phyloP scores from a whole-genome alignment of 2,329 filamentous ascomycete genomes.

The Coniochaeta sp. region DNA sequence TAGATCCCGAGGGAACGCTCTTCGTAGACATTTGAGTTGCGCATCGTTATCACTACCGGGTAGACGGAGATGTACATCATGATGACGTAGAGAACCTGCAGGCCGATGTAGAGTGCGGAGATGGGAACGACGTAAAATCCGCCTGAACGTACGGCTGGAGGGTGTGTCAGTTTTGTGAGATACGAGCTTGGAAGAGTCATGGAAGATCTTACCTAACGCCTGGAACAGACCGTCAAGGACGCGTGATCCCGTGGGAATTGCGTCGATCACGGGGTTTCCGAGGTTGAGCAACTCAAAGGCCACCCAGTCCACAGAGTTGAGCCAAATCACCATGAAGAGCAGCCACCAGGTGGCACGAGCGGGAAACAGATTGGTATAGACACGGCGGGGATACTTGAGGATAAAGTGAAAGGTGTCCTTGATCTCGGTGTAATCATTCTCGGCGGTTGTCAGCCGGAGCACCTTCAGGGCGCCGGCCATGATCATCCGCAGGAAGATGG shows the following conservation, averaged over 20 bases:
- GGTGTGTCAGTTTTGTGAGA: background rate
- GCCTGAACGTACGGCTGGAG: conserved; percentile 51
- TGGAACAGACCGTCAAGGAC: conserved; percentile 61
- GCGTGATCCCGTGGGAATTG: conserved; percentile 43
- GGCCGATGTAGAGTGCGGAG: conserved; percentile 44
- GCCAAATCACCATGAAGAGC: conserved; percentile 48
- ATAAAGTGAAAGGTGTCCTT: conserved; percentile 47
- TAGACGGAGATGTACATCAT: conserved; percentile 63
- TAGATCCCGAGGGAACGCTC: conserved; percentile 59
- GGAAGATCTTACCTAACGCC: conserved; percentile 45
- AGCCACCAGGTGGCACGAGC: conserved; percentile 59
- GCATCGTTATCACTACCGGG: conserved; percentile 55
- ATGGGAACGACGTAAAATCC: conserved; percentile 62
- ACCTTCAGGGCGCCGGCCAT: conserved; percentile 45
- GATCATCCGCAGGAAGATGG: conserved; percentile 53
- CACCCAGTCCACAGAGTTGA: conserved; percentile 59
- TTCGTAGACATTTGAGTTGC: conserved; percentile 66
- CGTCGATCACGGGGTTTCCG: conserved; percentile 47
- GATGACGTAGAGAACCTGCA: conserved; percentile 53
- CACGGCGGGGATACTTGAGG: conserved; percentile 47
- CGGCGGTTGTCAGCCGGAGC: conserved; percentile 28
- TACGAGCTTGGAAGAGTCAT: conserved; percentile 5
- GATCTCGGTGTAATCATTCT: conserved; percentile 27
- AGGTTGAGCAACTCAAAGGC: conserved; percentile 60
- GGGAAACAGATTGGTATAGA: conserved; percentile 59